Percentiles rank a stretch among this genome's conserved stretches.
These are phyloP conservation scores for Aspergillus bombycis DNA, from an alignment of 2,329 filamentous ascomycete genomes.

Conservation along the genomic window DNA sequence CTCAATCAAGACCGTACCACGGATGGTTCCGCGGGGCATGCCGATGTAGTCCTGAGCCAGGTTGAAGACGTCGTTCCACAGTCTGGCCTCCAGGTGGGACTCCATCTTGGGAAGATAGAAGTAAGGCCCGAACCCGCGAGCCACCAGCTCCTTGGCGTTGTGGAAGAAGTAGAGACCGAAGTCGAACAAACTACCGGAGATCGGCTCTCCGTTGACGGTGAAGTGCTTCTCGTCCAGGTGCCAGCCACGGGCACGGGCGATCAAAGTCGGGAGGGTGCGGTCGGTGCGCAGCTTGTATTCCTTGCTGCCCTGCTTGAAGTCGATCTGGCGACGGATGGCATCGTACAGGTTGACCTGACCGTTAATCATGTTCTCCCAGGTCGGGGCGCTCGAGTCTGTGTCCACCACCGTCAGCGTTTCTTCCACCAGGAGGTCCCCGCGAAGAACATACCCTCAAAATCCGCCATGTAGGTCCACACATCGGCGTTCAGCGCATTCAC, in stretches of 20 bases:
- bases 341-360: slow-evolving; percentile 98
- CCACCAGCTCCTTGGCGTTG: slow-evolving; percentile 87
- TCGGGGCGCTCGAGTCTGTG: slow-evolving; percentile 87
- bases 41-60: slow-evolving; percentile 90
- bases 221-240: slow-evolving; percentile 98
- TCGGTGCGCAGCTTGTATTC: slow-evolving; percentile 97
- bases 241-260: slow-evolving; percentile 94
- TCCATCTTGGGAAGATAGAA: slow-evolving; percentile 99
- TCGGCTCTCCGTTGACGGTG: slow-evolving; percentile 90
- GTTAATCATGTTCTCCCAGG: slow-evolving; percentile 99
- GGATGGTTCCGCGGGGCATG: slow-evolving; percentile 87
- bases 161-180: slow-evolving; percentile 99
- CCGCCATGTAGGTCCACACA: slow-evolving; percentile 99
- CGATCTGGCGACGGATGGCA: slow-evolving; percentile 87
- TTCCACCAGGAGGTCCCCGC: neutral
- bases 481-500: slow-evolving; percentile 95
- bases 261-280: slow-evolving; percentile 82
- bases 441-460: slow-evolving; percentile 79
- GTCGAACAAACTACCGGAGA: slow-evolving; percentile 91
- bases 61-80: slow-evolving; percentile 99
- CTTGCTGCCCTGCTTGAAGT: slow-evolving; percentile 94
- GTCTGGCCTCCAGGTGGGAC: slow-evolving; percentile 90
- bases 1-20: slow-evolving; percentile 94
- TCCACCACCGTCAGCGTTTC: neutral
- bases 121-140: slow-evolving; percentile 85